These are phyloP conservation scores for Neurospora tetraspora DNA, from an alignment of 495 filamentous ascomycete genomes.

Conservation along the genomic window DNA sequence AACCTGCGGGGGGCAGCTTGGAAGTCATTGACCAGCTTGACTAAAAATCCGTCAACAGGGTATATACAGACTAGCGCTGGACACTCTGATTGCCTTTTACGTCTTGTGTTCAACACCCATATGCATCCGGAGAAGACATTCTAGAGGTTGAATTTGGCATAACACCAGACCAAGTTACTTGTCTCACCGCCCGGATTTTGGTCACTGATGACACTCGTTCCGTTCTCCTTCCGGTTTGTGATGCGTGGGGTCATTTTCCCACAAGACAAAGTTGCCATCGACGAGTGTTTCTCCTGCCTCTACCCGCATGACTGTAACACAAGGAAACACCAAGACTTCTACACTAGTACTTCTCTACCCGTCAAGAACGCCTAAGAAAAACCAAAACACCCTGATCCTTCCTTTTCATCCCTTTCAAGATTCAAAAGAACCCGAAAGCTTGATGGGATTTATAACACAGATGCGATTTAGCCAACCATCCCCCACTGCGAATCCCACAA, in stretches of 20 bases:
- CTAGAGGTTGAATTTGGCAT: neutral
- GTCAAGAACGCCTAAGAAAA: neutral
- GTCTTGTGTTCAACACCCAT: neutral
- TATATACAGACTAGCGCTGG: neutral
- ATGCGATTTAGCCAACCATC: neutral
- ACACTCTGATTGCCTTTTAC: neutral
- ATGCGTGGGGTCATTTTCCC: neutral
- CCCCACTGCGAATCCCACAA: neutral
- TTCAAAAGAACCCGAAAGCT: neutral
- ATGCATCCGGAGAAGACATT: neutral
- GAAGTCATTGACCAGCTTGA: neutral
- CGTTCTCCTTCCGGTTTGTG: conserved; percentile 1
- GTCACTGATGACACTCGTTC: neutral
- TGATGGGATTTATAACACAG: neutral
- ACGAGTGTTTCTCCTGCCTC: neutral
- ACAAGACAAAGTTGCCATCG: neutral
- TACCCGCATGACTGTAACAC: neutral
- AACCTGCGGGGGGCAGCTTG: neutral
- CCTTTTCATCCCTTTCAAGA: neutral
- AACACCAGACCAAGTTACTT: neutral
- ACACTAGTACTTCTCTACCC: neutral
- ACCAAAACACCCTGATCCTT: neutral
- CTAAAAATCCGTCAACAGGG: neutral
- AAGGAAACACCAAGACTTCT: neutral
- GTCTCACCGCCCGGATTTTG: neutral